phyloP scores from a whole-genome alignment of 768 basidiomycete genomes.

The Termitomyces sp. region DNA sequence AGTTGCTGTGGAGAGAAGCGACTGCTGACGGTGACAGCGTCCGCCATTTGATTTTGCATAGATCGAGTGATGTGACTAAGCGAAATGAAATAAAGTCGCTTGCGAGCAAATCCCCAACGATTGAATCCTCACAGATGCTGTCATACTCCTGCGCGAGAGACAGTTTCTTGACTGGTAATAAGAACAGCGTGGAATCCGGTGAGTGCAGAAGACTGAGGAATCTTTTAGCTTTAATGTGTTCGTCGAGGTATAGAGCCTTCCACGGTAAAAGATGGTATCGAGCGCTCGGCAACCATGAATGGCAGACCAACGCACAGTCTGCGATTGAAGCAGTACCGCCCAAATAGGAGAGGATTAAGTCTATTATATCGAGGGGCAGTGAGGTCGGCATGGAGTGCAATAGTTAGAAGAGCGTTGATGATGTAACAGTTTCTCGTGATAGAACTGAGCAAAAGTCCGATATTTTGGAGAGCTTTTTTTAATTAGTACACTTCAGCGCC shows the following conservation, averaged over 20 bases:
- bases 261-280: neutral
- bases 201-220: neutral
- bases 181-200: neutral
- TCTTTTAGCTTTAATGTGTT: neutral
- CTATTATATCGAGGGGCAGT: neutral
- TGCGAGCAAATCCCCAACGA: neutral
- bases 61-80: neutral
- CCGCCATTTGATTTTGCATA: neutral
- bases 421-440: too few species aligned
- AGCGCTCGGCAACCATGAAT: neutral
- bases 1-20: neutral
- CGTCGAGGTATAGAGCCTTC: neutral
- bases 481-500: too few species aligned
- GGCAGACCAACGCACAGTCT: conserved; percentile 1
- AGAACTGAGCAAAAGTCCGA: too few species aligned
- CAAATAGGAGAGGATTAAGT: neutral
- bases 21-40: neutral
- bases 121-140: too few species aligned
- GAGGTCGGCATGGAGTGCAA: neutral
- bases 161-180: neutral
- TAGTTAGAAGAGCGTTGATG: too few species aligned
- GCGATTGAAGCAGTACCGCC: neutral
- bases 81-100: neutral
- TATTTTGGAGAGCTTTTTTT: too few species aligned
- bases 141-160: neutral